Evolutionary conservation across 1,139 yeast species (phyloP), one percentile per base, ranked within the genome.

Genomic region (Pichia sp.): DNA sequence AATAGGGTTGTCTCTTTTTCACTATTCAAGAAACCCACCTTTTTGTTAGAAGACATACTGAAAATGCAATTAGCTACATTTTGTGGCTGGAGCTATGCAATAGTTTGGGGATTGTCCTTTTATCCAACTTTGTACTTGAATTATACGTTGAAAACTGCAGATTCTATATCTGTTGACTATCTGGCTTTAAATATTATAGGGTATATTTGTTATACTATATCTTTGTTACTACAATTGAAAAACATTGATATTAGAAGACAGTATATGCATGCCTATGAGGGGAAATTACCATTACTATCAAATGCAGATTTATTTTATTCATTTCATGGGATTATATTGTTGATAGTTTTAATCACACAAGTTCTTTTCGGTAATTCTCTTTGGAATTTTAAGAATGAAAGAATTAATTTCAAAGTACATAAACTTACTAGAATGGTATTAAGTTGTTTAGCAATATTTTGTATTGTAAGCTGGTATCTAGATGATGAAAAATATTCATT

Each of bases 111-210:
- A 71, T 48, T 74, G 1, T 73, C 80, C 1, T 73, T 73, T 62
- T 76, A 76, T 55, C 78, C 80, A 2, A 73, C 78, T 3, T 48
- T 77, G 6, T 46, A 69, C 14, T 63, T 73, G 14, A 75, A 75
- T 52, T 68, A 67, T 57, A 61, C 56, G 28, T 61, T 68, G 16
- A 65, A 62, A 49, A 69, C 76, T 0, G 64, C 80, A 0, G 74
- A 73, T 48, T 77, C 79, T 0, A 60, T 76, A 3, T 77, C 81
- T 0, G 56, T 70, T 5, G 81, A 77, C 54, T 75, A 70, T 53
- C 62, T 74, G 1, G 62, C 70, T 25, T 52, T 77, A 44, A 77
- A 76, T 56, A 65, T 70, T 3, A 58, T 71, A 1, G 81, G 81
- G 0, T 76, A 76, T 53, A 45, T 69, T 2, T 71, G 75, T 14